Evolutionary conservation across 805 yeast genomes (phyloP).

Genomic region (Pichia membranifaciens): DNA sequence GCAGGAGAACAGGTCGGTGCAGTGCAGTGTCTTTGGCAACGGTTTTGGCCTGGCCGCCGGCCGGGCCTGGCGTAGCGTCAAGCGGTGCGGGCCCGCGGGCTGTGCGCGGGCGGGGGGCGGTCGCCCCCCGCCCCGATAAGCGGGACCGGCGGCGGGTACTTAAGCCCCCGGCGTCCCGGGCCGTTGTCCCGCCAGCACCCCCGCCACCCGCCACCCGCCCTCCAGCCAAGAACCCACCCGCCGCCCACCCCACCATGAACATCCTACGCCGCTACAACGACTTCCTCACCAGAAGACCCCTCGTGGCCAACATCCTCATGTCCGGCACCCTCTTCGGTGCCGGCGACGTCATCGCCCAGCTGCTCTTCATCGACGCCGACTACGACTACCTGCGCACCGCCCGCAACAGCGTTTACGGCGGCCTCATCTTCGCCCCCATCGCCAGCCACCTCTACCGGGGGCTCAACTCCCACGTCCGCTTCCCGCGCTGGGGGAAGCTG

Average conservation of each 20-base stretch:
- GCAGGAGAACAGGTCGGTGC: no score
- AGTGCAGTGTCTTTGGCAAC: no score
- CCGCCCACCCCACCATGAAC: background rate
- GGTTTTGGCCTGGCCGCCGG: no score
- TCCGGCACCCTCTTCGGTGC: conserved; percentile 59
- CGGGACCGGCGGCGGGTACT: no score
- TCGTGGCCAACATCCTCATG: conserved; percentile 40
- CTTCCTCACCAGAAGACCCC: conserved; percentile 29
- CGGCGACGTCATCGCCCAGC: conserved; percentile 74
- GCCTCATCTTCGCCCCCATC: conserved; percentile 67
- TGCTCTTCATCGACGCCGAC: conserved; percentile 22
- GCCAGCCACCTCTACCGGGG: conserved; percentile 66
- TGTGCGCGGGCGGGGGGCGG: no score
- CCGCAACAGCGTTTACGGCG: conserved; percentile 67
- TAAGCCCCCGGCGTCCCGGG: no score
- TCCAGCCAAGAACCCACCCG: no score
- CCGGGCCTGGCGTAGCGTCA: no score
- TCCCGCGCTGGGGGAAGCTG: conserved; percentile 1
- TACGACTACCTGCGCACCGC: conserved; percentile 12
- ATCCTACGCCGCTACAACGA: conserved; percentile 1
- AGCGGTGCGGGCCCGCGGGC: no score
- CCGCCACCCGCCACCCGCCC: no score
- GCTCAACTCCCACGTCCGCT: conserved; percentile 22
- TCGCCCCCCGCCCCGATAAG: no score
- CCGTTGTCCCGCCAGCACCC: no score